Evolutionary conservation across 495 filamentous ascomycete genomes (phyloP).

Genomic region (Daldinia caldariorum): DNA sequence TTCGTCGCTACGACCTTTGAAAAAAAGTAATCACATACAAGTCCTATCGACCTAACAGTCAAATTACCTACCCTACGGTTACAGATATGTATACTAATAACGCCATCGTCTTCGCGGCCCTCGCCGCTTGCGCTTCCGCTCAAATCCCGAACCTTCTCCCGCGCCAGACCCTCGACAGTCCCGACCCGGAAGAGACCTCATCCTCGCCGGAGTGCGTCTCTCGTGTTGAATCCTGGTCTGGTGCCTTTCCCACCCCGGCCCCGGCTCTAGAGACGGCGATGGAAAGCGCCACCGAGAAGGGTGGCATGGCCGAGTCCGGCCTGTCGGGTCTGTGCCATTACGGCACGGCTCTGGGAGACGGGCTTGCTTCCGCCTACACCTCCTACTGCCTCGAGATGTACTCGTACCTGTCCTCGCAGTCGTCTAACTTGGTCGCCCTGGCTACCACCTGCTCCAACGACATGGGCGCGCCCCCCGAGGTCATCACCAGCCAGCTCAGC

Average conservation of each 20-base stretch:
- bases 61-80: not conserved
- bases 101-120: slow-evolving; percentile 25
- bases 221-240: slow-evolving; percentile 21
- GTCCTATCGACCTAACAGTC: no score
- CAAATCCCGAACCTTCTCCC: slow-evolving; percentile 16
- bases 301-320: not conserved
- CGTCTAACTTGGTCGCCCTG: slow-evolving; percentile 19
- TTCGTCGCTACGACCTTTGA: not conserved
- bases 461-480: slow-evolving; percentile 13
- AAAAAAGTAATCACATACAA: no score
- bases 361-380: slow-evolving; percentile 17
- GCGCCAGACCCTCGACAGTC: slow-evolving; percentile 12
- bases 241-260: slow-evolving; percentile 15
- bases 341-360: not conserved
- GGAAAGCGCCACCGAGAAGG: not conserved
- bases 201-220: slow-evolving; percentile 28
- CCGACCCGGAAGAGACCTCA: slow-evolving; percentile 7
- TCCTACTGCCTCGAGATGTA: slow-evolving; percentile 34
- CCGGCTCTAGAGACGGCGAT: slow-evolving; percentile 21
- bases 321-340: slow-evolving; percentile 23
- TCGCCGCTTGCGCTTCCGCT: slow-evolving; percentile 25
- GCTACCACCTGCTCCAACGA: slow-evolving; percentile 25
- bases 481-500: slow-evolving; percentile 20
- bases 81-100: slow-evolving; percentile 33
- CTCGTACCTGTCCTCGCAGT: slow-evolving; percentile 33